phyloP scores from a whole-genome alignment of 2,329 filamentous ascomycete species.

The Pseudocercospora fuligena region DNA sequence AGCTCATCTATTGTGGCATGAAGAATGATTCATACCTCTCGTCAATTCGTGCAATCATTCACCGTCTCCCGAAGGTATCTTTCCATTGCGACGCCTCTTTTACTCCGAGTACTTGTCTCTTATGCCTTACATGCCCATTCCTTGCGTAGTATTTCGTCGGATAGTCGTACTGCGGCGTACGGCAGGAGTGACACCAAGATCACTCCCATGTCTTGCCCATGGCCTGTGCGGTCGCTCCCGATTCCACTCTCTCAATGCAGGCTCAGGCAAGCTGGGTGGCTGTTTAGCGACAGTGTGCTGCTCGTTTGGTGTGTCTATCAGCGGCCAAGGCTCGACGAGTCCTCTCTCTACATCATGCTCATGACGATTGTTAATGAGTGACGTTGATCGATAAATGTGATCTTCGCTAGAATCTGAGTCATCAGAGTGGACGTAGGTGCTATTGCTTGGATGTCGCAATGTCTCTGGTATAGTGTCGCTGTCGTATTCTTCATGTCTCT shows the following conservation, averaged over 20 bases:
- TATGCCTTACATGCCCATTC: neutral
- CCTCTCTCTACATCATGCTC: neutral
- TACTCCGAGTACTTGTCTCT: neutral
- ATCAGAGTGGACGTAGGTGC: neutral
- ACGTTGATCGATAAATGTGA: neutral
- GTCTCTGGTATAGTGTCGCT: neutral
- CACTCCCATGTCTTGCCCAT: neutral
- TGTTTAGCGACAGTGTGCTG: neutral
- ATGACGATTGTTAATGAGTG: neutral
- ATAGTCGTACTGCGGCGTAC: neutral
- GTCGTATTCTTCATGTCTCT: neutral
- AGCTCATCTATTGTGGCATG: neutral
- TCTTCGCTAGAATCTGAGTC: neutral
- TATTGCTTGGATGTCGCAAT: neutral
- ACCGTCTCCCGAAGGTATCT: neutral
- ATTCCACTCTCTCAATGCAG: neutral
- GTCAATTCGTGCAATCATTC: neutral
- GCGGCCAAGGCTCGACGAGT: neutral
- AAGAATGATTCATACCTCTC: neutral
- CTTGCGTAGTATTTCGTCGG: neutral
- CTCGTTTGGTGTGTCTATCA: neutral
- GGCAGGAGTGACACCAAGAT: neutral
- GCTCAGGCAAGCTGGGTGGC: neutral
- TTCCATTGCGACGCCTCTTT: neutral
- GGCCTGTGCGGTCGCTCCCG: neutral